Base-by-base conservation (phyloP, 495 filamentous ascomycete species). In the Astrothelium subdiscretum region DNA sequence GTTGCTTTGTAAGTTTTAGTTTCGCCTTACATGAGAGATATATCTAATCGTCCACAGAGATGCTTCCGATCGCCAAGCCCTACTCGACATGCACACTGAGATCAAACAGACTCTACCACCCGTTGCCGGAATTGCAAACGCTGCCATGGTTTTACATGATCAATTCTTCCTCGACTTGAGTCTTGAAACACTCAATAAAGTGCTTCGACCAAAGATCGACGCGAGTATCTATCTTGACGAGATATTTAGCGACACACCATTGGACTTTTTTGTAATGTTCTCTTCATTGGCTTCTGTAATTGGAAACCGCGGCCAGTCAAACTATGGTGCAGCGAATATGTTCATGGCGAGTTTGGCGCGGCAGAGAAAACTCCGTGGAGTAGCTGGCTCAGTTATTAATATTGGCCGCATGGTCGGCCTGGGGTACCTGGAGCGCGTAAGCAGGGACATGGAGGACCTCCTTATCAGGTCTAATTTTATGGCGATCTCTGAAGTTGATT, bases 191-290 rank as follows among this genome's bases (percentile, higher is more conserved):
- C n/a, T 35, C 13, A 20, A 59, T 3, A 35, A 35, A 4, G 31
- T 35, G 5, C 31, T 59, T 8, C 26, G 22, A 59, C 60, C 48
- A 15, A 62, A 62, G 32, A 27, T 62, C 48, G 18, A 22, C 11
- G 60, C 18, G 6, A 62, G 18, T 20, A 5, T n/a, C 11, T 15
- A 62, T 26, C 51, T 62, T 5, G 42, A 62, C 27, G 13, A 58
- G 6, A 32, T 32, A 8, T 35, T 51, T n/a, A 3, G 10, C 15
- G 26, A 38, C 18, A 38, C 12, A n/a, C 22, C 8, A 6, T 58
- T 63, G 4, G 62, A 63, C 24, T 63, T 63, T 24, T 63, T 63
- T 24, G 26, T 59, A 5, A 2, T 59, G 4, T 38, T 61, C 31
- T 63, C 62, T 13, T 63, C 62, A 29, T 20, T 63, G 13, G 5